Base-by-base conservation (phyloP, 2,329 filamentous ascomycete genomes). In the Sporothrix pallida region DNA sequence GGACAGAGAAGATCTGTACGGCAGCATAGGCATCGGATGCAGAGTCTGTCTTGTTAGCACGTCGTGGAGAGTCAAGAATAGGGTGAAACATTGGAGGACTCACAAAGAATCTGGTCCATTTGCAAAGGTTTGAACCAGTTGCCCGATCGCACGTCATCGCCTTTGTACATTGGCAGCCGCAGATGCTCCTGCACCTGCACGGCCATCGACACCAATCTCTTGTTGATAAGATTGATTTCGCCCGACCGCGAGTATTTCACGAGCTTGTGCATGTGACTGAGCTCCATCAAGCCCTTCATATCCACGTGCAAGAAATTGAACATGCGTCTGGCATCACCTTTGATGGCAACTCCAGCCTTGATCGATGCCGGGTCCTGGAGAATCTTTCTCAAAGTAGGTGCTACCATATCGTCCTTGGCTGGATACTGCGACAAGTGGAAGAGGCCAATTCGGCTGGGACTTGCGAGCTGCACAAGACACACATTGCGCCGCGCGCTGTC, bases 21-120 rank as follows among this genome's bases (percentile, higher is more conserved):
- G 90, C 89, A 74, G 92, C 94, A 79, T 97, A 98, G 0, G 93
- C 92, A 80, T 97, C 94, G 0, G 93, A 91, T 13, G 93, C 94
- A 10, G 93, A 90, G 81, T 95, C 91, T 93, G 77, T 31, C 54
- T 20, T 75, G 76, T 81, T 42, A 81, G 81, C 31, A 37, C 31
- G 31, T 5, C 31, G 31, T 37, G 31, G 31, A 5, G 31, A 37
- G 4, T 37, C 4, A 37, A 37, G 31, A 37, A 7, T 37, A 37
- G 31, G 4, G 31, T 6, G 7, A 37, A 37, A 7, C 8, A 48
- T 42, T 12, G 2, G 26, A 12, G 42, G 42, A 83, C 92, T 84
- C 87, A 95, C 86, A 94, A 70, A 87, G 81, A 20, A 93, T 87
- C 79, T 98, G 95, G 10, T 87, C 80, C 76, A 86, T 83, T 23